Conservation (phyloP, 345 rosid genomes). For the Litchi chinensis region DNA sequence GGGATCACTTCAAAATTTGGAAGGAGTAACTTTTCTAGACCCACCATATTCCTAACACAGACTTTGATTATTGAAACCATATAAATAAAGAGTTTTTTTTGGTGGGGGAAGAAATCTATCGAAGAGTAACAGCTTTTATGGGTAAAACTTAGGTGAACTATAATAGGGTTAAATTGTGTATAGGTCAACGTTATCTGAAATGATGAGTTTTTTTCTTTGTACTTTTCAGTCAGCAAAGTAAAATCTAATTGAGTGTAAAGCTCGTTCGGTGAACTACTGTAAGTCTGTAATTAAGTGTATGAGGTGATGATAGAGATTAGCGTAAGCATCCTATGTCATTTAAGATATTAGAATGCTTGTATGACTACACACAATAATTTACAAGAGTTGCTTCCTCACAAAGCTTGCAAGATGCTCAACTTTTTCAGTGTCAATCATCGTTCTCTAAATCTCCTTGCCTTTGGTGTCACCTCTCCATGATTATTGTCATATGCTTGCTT, state of each 20-base stretch:
- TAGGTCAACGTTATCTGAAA: neutral
- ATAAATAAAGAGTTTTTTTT: neutral
- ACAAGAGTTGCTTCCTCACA: neutral
- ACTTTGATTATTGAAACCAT: neutral
- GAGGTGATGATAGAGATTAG: neutral
- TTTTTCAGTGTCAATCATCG: no score
- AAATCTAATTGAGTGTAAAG: no score
- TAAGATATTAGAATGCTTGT: no score
- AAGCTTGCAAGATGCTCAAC: neutral
- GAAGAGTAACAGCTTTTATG: neutral
- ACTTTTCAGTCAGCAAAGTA: neutral
- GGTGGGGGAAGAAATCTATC: neutral
- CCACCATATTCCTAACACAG: neutral
- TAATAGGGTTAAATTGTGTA: neutral
- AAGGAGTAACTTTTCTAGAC: neutral
- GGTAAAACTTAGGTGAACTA: conserved; percentile 16
- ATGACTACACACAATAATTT: neutral
- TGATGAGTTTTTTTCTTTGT: conserved; percentile 12
- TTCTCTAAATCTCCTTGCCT: neutral
- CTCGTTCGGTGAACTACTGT: no score
- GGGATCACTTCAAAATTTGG: neutral
- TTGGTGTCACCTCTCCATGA: conserved; percentile 18
- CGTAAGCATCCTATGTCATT: conserved; percentile 20
- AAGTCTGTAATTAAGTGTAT: neutral
- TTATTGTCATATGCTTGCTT: neutral